Evolutionary conservation across 208 protist species (phyloP).

Genomic region (Novymonas esmeraldas): DNA sequence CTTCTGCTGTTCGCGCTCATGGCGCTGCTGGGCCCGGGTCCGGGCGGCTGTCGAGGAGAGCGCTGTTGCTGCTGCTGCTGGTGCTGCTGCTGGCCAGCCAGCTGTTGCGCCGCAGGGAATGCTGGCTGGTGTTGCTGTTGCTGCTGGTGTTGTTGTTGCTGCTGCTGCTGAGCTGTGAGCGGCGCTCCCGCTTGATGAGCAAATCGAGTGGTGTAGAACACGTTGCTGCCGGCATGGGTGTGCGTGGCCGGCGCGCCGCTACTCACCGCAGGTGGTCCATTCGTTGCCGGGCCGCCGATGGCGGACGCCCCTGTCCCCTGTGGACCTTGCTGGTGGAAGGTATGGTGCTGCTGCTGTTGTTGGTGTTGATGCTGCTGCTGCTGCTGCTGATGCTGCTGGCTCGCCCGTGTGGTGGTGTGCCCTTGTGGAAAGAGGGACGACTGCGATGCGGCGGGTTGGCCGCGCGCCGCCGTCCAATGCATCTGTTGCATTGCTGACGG

Average conservation of each 20-base stretch:
- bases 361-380: conserved; percentile 2
- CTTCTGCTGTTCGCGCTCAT: conserved; percentile 3
- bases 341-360: too few species aligned
- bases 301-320: neutral
- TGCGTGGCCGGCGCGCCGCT: neutral
- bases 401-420: neutral
- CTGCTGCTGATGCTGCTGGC: conserved; percentile 11
- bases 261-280: neutral
- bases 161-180: neutral
- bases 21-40: neutral
- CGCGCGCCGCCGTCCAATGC: conserved; percentile 32
- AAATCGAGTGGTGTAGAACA: conserved; percentile 14
- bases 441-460: conserved; percentile 10
- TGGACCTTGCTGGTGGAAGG: neutral
- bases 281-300: neutral
- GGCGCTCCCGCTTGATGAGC: neutral
- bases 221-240: neutral
- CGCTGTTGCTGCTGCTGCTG: conserved; percentile 22
- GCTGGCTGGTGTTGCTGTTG: neutral
- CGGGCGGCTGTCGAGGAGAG: conserved; percentile 1
- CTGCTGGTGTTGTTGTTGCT: too few species aligned
- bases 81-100: conserved; percentile 9
- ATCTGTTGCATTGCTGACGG: conserved; percentile 30
- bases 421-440: neutral
- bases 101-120: neutral